A percentile compares a stretch with the other conserved stretches of the same genome.
phyloP scores from a whole-genome alignment of 148 eudicot genomes.

The Fallopia convolvulus region DNA sequence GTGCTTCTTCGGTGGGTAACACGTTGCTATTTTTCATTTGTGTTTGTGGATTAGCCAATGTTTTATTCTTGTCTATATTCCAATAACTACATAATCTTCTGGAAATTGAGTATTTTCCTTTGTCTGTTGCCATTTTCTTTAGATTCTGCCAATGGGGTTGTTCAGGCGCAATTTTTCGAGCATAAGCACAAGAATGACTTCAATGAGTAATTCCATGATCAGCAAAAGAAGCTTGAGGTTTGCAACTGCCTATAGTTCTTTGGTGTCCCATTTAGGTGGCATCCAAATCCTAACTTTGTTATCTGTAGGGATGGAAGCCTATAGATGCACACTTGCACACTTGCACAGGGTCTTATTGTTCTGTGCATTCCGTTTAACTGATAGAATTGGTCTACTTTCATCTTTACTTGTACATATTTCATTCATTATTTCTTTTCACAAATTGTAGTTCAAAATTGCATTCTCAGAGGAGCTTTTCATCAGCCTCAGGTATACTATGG shows the following conservation, averaged over 20 bases:
- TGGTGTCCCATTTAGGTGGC: neutral
- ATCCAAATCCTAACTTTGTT: neutral
- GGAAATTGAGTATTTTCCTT: neutral
- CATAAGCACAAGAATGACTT: slow-evolving; percentile 20
- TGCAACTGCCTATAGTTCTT: slow-evolving; percentile 3
- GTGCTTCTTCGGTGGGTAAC: slow-evolving; percentile 2
- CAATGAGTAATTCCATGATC: slow-evolving; percentile 17
- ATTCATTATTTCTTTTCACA: neutral
- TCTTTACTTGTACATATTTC: neutral
- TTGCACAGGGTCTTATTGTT: neutral
- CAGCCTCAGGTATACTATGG: slow-evolving; percentile 42
- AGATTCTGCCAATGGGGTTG: slow-evolving; percentile 29
- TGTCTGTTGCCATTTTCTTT: neutral
- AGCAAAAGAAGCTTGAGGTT: slow-evolving; percentile 30
- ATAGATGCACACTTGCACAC: neutral
- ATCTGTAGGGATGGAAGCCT: neutral
- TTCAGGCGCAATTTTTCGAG: slow-evolving; percentile 21
- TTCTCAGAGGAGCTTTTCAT: slow-evolving; percentile 40
- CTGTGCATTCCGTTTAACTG: neutral
- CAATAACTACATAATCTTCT: neutral
- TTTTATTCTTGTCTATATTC: neutral
- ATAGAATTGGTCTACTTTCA: neutral
- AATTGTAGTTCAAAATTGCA: slow-evolving; percentile 35
- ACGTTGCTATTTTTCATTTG: neutral
- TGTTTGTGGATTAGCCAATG: neutral